Conservation (phyloP, 345 rosid species). For the Eucalyptus grandis region DNA sequence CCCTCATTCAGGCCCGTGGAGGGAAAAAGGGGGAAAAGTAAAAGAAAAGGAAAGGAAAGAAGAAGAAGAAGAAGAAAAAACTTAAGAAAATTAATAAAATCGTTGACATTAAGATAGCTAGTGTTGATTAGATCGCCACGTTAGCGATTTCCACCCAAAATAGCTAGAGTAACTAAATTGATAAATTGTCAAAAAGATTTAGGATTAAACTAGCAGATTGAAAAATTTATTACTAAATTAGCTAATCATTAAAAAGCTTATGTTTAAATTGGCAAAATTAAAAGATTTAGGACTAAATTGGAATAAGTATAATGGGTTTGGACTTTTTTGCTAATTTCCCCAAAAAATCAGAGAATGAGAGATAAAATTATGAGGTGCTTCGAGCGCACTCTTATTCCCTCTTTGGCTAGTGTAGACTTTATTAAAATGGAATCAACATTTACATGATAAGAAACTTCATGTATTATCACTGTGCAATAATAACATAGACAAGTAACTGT, state of each 20-base stretch:
- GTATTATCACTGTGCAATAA: background rate
- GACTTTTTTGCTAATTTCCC: background rate
- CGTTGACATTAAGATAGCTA: rapidly evolving
- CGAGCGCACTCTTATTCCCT: background rate
- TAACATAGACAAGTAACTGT: background rate
- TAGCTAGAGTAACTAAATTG: background rate
- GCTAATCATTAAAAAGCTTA: rapidly evolving
- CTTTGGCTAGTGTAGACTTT: background rate
- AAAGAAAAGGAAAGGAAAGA: background rate
- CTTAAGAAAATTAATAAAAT: background rate
- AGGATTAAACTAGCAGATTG: no score
- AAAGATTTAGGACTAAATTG: background rate
- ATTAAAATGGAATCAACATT: background rate
- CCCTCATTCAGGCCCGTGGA: background rate
- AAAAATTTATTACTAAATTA: background rate
- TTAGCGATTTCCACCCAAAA: background rate
- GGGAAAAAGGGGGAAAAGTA: rapidly evolving
- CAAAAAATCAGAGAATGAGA: background rate
- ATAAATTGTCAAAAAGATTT: no score
- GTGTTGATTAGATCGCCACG: background rate
- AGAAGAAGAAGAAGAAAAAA: background rate
- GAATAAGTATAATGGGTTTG: background rate
- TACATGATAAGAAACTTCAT: background rate
- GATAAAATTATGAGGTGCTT: background rate
- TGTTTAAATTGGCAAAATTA: background rate